Percentiles rank a stretch among this genome's conserved stretches.
Conservation (phyloP, 2,329 filamentous ascomycete genomes). For the Curvularia eragrostidis region DNA sequence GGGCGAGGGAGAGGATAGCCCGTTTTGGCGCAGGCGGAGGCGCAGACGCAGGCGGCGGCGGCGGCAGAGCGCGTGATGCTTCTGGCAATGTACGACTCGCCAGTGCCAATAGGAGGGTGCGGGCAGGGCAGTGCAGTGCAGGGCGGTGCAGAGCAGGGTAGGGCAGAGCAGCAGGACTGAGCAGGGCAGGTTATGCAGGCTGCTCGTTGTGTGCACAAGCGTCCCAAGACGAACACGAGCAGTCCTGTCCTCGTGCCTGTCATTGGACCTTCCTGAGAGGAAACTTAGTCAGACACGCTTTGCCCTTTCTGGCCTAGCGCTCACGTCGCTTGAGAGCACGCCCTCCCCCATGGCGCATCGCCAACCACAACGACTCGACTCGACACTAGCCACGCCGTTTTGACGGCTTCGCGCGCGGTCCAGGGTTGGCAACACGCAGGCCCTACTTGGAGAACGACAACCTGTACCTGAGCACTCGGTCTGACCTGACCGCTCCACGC, state of each 20-base stretch:
- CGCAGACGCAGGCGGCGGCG: too few species aligned
- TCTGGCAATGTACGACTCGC: background rate
- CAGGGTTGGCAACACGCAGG: conserved; percentile 3
- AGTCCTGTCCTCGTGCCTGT: background rate
- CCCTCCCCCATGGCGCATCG: background rate
- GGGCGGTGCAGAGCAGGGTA: too few species aligned
- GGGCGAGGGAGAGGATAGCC: background rate
- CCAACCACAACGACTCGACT: background rate
- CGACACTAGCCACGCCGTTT: conserved; percentile 4
- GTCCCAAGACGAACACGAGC: conserved; percentile 6
- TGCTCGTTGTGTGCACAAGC: background rate
- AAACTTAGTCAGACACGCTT: background rate
- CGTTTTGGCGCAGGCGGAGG: background rate
- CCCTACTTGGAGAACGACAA: conserved; percentile 7
- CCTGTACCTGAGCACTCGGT: conserved; percentile 14
- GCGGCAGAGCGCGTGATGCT: conserved; percentile 3
- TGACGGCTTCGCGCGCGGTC: background rate
- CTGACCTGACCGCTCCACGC: background rate
- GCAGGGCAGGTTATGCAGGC: conserved; percentile 2
- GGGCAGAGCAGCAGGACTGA: too few species aligned
- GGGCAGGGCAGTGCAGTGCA: too few species aligned
- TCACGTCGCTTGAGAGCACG: background rate
- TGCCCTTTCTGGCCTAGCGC: background rate
- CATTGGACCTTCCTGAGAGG: background rate
- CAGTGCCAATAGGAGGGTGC: conserved; percentile 6